Base-by-base conservation (phyloP, 176 grass and related monocot species). In the Zizania latifolia region DNA sequence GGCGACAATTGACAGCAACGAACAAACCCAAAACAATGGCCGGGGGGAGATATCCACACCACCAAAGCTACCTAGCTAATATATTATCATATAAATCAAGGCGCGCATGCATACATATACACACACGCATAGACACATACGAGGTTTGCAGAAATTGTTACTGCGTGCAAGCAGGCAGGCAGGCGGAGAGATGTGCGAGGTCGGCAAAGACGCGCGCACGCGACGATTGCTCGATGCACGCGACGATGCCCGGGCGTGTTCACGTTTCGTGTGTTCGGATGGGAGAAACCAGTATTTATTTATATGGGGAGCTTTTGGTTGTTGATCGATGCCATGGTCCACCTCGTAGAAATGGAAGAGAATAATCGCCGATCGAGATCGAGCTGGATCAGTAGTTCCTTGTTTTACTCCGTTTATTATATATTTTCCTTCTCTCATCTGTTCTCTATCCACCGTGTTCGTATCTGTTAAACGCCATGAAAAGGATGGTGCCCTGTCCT, bases 331-430 rank as follows among this genome's bases (percentile, higher is more conserved):
- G 70, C 58, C 60, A 82, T 74, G 74, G 46, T 40, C 71, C 76
- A 77, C 84, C 76, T 90, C 80, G 84, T 66, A 71, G 71, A 29
- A 40, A 58, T 46, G 60, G 71, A 37, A 87, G 65, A n/a, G 84
- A 87, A 86, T 80, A 83, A 81, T 90, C 80, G 65, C 58, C 58
- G 2, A 72, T 81, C 80, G 76, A 86, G 76, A 81, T n/a, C n/a
- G n/a, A n/a, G n/a, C n/a, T n/a, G n/a, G n/a, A n/a, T n/a, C n/a
- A n/a, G n/a, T n/a, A 72, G 13, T 60, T 28, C 37, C 37, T 79
- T 8, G 8, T 24, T 9, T 33, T 53, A 16, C 45, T 51, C 11
- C 67, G 4, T 58, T 29, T 39, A 12, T 63, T 23, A 6, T 40
- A 6, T 67, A 12, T 27, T 27, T 29, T 0, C 23, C 1, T 16